phyloP scores from a whole-genome alignment of 2,329 filamentous ascomycete species.

The Podosphaera leucotricha region DNA sequence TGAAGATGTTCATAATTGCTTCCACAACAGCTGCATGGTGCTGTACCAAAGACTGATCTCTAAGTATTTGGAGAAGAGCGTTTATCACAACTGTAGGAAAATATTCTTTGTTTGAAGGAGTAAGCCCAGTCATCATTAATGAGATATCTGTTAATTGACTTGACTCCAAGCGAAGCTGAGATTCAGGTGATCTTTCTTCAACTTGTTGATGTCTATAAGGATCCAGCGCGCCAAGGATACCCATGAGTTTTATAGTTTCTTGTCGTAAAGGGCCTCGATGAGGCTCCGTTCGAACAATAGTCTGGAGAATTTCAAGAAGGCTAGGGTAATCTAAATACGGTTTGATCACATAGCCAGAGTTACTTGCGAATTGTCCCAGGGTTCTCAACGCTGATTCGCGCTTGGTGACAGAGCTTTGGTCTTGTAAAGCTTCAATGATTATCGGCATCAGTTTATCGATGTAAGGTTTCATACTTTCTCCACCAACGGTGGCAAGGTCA shows the following conservation, averaged over 20 bases:
- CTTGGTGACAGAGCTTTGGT: slow-evolving; percentile 75
- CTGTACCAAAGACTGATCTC: slow-evolving; percentile 69
- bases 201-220: slow-evolving; percentile 94
- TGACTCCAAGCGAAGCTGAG: slow-evolving; percentile 39
- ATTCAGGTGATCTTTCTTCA: slow-evolving; percentile 67
- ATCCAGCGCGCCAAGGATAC: slow-evolving; percentile 81
- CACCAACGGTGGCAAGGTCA: slow-evolving; percentile 79
- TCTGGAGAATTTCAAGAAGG: slow-evolving; percentile 74
- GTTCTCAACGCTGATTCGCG: slow-evolving; percentile 79
- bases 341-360: slow-evolving; percentile 91
- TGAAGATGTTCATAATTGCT: slow-evolving; percentile 97
- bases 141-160: slow-evolving; percentile 73
- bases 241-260: slow-evolving; percentile 90
- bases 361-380: slow-evolving; percentile 77
- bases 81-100: slow-evolving; percentile 97
- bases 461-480: slow-evolving; percentile 80
- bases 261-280: slow-evolving; percentile 66
- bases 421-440: slow-evolving; percentile 80
- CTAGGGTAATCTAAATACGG: slow-evolving; percentile 92
- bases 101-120: slow-evolving; percentile 92
- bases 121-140: slow-evolving; percentile 91
- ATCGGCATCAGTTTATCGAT: slow-evolving; percentile 85
- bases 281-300: slow-evolving; percentile 75
- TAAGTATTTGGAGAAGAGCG: slow-evolving; percentile 74
- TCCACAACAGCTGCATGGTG: slow-evolving; percentile 90